These are phyloP conservation scores for Xerocomellus chrysenteron DNA, from an alignment of 768 basidiomycete genomes.

Conservation along the genomic window DNA sequence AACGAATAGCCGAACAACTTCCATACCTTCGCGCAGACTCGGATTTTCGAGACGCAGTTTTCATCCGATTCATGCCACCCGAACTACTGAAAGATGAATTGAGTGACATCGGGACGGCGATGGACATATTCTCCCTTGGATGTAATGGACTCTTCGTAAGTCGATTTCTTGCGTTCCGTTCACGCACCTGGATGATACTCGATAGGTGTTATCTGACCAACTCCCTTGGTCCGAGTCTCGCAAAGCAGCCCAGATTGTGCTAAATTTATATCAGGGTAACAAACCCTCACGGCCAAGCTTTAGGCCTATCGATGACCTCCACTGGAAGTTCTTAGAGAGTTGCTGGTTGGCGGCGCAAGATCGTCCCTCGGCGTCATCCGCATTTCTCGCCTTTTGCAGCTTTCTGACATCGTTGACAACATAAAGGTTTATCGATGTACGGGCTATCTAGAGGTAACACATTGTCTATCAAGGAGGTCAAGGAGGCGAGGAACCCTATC, in stretches of 20 bases:
- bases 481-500: not conserved
- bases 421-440: not conserved
- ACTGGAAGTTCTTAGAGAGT: slow-evolving; percentile 12
- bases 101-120: not conserved
- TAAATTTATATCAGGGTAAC: not conserved
- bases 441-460: not conserved
- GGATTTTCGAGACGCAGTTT: slow-evolving; percentile 7
- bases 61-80: slow-evolving; percentile 16
- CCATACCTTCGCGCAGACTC: slow-evolving; percentile 11
- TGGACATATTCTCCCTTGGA: slow-evolving; percentile 14
- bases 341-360: slow-evolving; percentile 9
- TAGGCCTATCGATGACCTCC: slow-evolving; percentile 1
- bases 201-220: slow-evolving; percentile 13
- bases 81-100: slow-evolving; percentile 7
- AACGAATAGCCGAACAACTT: slow-evolving; percentile 10
- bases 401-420: slow-evolving; percentile 5
- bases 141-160: slow-evolving; percentile 14
- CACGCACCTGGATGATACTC: not conserved
- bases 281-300: slow-evolving; percentile 6
- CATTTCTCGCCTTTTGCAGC: slow-evolving; percentile 10
- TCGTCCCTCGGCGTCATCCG: slow-evolving; percentile 10
- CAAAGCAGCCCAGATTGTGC: slow-evolving; percentile 3
- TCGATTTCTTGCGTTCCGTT: not conserved
- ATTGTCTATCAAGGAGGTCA: not conserved
- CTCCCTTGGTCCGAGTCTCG: slow-evolving; percentile 15